Conservation (phyloP, 805 yeast species). For the Clavispora vitiphila region DNA sequence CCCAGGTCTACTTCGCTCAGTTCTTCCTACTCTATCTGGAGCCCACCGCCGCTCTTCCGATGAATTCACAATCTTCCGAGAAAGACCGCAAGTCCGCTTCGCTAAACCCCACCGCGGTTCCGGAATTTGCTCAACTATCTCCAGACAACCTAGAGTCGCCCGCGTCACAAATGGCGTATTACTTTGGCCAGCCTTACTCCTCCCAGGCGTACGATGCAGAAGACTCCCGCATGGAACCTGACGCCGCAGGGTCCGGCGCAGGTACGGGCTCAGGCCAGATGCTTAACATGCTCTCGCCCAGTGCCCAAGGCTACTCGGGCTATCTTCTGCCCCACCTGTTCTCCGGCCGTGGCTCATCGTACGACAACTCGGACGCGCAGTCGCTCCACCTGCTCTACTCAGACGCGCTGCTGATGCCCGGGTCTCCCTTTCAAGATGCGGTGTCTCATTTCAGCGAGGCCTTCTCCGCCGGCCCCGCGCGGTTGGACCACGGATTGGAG, state of each 20-base stretch:
- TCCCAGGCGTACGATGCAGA: background rate
- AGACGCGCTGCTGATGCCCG: constrained; percentile 34
- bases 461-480: constrained; percentile 1
- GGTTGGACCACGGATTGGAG: constrained; percentile 1
- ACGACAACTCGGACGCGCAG: constrained; percentile 8
- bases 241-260: background rate
- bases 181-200: background rate
- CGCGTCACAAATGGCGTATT: background rate
- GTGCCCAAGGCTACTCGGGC: background rate
- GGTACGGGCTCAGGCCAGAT: background rate
- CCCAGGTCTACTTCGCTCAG: too few species aligned
- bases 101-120: background rate
- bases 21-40: too few species aligned
- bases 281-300: background rate
- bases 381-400: constrained; percentile 25
- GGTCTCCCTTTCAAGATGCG: constrained; percentile 34
- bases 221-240: background rate
- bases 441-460: constrained; percentile 26
- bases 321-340: background rate
- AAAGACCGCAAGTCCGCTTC: background rate
- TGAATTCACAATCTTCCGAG: background rate
- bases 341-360: background rate
- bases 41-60: too few species aligned
- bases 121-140: background rate
- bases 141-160: background rate